A percentile compares a stretch with the other conserved stretches of the same genome.
These are phyloP conservation scores for Durotheca rogersii DNA, from an alignment of 495 filamentous ascomycete genomes.

Conservation along the genomic window DNA sequence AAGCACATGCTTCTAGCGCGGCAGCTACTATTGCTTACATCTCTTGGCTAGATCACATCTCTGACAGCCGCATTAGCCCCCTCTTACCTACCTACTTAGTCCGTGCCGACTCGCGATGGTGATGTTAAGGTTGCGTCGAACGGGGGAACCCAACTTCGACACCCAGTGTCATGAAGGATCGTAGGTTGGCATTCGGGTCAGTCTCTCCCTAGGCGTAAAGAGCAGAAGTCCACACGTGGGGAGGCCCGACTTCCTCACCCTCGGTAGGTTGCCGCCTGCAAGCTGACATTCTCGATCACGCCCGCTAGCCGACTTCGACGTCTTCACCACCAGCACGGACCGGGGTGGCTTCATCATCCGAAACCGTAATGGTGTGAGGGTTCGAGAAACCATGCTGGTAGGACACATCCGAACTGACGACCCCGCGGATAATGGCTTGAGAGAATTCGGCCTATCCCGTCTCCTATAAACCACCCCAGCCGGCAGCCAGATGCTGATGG, in stretches of 20 bases:
- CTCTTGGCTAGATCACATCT: conserved; percentile 35
- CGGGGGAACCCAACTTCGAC: conserved; percentile 12
- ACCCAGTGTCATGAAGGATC: conserved; percentile 4
- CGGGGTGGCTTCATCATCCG: conserved; percentile 14
- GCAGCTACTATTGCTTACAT: conserved; percentile 29
- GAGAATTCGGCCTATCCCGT: conserved; percentile 22
- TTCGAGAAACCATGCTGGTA: not conserved
- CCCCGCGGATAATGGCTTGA: conserved; percentile 29
- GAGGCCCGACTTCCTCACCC: conserved; percentile 9
- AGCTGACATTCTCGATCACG: conserved; percentile 18
- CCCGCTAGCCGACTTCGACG: conserved; percentile 21
- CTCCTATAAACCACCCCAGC: conserved; percentile 21
- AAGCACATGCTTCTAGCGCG: conserved; percentile 16
- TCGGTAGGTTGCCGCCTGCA: conserved; percentile 21
- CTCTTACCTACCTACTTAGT: conserved; percentile 5
- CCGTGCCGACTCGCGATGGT: conserved; percentile 7
- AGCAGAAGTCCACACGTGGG: conserved; percentile 20
- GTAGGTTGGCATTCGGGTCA: conserved; percentile 17
- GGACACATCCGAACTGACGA: conserved; percentile 10
- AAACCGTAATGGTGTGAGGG: conserved; percentile 10
- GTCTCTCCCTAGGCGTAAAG: not conserved
- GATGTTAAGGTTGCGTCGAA: conserved; percentile 9
- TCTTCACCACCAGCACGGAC: conserved; percentile 10
- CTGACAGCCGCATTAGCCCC: conserved; percentile 33
- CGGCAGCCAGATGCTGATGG: conserved; percentile 24